These are phyloP conservation scores for Pouteria campechiana DNA, from an alignment of 179 eudicot species.

Conservation along the genomic window DNA sequence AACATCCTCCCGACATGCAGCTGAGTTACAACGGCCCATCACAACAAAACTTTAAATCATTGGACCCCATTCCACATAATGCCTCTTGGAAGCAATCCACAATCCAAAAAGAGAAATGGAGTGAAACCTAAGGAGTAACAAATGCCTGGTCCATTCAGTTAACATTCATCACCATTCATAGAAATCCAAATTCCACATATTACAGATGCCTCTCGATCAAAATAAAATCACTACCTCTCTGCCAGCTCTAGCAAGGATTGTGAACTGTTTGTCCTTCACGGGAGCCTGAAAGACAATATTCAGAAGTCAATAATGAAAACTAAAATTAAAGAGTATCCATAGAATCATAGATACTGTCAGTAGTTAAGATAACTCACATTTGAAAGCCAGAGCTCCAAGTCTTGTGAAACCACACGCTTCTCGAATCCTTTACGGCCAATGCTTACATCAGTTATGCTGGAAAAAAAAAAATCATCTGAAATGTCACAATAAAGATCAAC, in stretches of 20 bases:
- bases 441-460: constrained; percentile 53
- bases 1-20: no score
- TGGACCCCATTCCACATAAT: no score
- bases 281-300: constrained; percentile 54
- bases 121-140: background rate
- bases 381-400: constrained; percentile 96
- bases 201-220: no score
- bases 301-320: background rate
- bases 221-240: no score
- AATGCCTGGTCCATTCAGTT: no score
- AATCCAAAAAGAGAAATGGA: background rate
- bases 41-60: no score
- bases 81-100: no score
- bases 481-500: background rate
- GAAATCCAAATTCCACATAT: no score
- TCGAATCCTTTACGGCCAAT: constrained; percentile 94
- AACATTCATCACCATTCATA: no score
- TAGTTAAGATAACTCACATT: constrained; percentile 37
- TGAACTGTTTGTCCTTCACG: constrained; percentile 46
- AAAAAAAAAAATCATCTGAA: constrained; percentile 1
- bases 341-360: background rate
- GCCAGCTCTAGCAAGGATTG: constrained; percentile 94
- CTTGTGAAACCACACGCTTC: constrained; percentile 94
- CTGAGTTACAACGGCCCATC: no score
- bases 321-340: background rate